These are phyloP conservation scores for Haplosporangium sp. DNA, from an alignment of 371 early-diverging fungal species.

Conservation along the genomic window DNA sequence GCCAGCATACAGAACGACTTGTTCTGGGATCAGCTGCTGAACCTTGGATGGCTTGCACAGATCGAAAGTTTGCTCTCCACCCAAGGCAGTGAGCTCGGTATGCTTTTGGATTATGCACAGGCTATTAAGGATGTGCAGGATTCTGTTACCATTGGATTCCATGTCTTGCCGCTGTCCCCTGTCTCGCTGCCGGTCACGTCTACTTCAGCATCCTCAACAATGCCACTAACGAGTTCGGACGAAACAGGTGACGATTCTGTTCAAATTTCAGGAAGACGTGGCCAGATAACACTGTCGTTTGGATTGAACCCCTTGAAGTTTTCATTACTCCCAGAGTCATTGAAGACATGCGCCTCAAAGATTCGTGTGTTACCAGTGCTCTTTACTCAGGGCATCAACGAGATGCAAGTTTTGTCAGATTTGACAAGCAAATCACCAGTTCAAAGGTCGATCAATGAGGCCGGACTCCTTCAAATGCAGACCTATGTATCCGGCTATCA, in stretches of 20 bases:
- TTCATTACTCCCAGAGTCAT: constrained; percentile 35
- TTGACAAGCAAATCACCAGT: constrained; percentile 39
- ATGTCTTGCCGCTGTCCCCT: constrained; percentile 23
- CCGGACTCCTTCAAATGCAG: constrained; percentile 45
- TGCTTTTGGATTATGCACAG: constrained; percentile 47
- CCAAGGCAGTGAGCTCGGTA: constrained; percentile 46
- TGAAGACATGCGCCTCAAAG: constrained; percentile 27
- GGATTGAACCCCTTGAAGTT: constrained; percentile 43
- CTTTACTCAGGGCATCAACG: constrained; percentile 53
- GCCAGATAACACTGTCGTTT: constrained; percentile 35
- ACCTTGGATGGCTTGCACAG: constrained; percentile 51
- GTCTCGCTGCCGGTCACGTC: constrained; percentile 2
- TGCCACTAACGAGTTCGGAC: constrained; percentile 6
- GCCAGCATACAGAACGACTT: constrained; percentile 33
- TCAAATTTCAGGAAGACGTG: constrained; percentile 47
- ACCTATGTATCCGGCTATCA: constrained; percentile 34
- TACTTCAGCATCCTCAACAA: not conserved
- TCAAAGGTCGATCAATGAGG: constrained; percentile 40
- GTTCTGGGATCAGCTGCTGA: constrained; percentile 49
- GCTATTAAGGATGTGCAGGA: constrained; percentile 40
- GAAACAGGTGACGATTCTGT: constrained; percentile 23
- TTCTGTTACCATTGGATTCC: constrained; percentile 36
- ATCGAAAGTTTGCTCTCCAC: constrained; percentile 46
- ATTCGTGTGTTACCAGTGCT: constrained; percentile 39
- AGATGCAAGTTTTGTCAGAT: constrained; percentile 51